Base-by-base conservation (phyloP, 2,329 filamentous ascomycete species). In the Fusarium guadeloupense region DNA sequence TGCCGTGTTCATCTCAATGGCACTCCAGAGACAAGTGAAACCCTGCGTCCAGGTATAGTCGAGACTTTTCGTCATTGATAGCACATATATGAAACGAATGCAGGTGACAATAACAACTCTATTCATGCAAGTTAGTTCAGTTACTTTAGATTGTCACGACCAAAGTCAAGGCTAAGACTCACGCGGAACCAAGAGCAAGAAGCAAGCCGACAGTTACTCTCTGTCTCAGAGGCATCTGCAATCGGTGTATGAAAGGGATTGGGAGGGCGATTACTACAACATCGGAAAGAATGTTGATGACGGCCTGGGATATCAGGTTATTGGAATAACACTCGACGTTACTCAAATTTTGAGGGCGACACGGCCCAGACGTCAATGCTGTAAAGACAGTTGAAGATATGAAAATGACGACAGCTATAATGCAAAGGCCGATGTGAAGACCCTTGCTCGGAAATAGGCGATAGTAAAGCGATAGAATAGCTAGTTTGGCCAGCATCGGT, bases 61-160 rank as follows among this genome's bases (percentile, higher is more conserved):
- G 4, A 42, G 49, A 10, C 47, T 47, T 5, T 53, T 2, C 4
- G 21, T 4, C 49, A 53, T 53, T 20, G 26, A 33, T 9, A 40
- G 43, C 3, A 53, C 49, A 19, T 53, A 53, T 9, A 33, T 19
- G 8, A 53, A 40, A 3, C 49, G 49, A 12, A 53, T 40, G 12
- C 49, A 53, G n/a, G 49, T 47, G 14, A 53, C 42, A 14, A 53
- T 9, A 16, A 53, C 42, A 4, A 53, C 49, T 5, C 49, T 53
- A n/a, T n/a, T 25, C 7, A 20, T 19, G 6, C 14, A 23, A 0
- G 10, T 51, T 51, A 51, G 31, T 4, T 14, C 4, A 20, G 4
- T 25, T 9, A 9, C 6, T 25, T 6, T 9, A 9, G 23, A 25
- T 9, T 5, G 23, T 6, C 23, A 9, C 23, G 9, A 25, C 23